Conservation (phyloP, 163 green algal species). For the Volvox carteri region DNA sequence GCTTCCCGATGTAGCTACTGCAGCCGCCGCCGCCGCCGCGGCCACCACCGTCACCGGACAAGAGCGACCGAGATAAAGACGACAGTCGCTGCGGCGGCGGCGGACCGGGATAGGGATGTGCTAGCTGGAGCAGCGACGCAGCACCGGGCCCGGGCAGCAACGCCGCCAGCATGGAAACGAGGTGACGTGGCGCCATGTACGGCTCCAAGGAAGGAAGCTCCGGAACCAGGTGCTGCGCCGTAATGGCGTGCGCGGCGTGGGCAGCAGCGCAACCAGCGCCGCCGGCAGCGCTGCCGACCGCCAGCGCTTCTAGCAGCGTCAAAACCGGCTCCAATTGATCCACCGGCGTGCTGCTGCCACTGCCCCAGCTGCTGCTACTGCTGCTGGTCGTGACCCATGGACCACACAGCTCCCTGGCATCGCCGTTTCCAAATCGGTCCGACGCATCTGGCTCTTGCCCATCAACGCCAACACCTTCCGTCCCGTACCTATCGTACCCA, state of each 20-base stretch:
- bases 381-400: background rate
- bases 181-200: slow-evolving; percentile 1
- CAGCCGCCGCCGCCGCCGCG: background rate
- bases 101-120: background rate
- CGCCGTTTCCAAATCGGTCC: background rate
- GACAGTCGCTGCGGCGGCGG: background rate
- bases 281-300: background rate
- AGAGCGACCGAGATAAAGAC: no score
- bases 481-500: no score
- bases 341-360: background rate
- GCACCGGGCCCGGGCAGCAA: background rate
- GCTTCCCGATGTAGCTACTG: no score
- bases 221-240: background rate
- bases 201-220: slow-evolving; percentile 5
- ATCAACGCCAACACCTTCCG: no score
- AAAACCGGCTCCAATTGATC: slow-evolving; percentile 12
- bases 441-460: background rate
- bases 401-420: background rate
- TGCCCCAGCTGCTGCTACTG: background rate
- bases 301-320: slow-evolving; percentile 14
- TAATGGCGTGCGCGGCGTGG: background rate
- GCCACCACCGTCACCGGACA: background rate
- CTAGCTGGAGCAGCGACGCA: background rate
- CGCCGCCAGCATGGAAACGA: slow-evolving; percentile 27
- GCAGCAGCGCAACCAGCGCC: background rate